Conservation (phyloP, 2,329 filamentous ascomycete genomes). For the Neonectria punicea region DNA sequence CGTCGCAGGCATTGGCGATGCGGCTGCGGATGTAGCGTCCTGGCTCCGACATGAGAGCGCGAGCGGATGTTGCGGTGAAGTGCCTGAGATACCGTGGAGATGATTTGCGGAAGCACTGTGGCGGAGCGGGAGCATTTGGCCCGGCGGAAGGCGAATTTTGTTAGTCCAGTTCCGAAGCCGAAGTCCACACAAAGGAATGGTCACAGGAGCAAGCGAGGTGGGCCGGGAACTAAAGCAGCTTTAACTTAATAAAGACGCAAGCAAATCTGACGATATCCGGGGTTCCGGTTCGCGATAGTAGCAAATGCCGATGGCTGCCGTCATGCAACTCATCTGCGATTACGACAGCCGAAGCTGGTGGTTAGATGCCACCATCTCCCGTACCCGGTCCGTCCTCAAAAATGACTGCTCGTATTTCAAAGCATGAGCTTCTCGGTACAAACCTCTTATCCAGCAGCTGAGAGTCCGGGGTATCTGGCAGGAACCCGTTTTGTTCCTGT, state of each 20-base stretch:
- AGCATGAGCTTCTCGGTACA: neutral
- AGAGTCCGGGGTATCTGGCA: neutral
- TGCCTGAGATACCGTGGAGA: conserved; percentile 10
- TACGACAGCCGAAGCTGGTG: neutral
- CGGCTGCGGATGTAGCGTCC: conserved; percentile 53
- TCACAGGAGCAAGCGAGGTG: neutral
- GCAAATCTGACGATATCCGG: neutral
- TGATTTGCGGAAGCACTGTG: conserved; percentile 32
- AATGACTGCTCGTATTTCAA: neutral
- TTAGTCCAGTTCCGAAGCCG: neutral
- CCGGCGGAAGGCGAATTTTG: neutral
- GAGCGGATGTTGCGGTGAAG: conserved; percentile 26
- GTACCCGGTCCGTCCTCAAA: neutral
- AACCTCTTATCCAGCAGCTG: neutral
- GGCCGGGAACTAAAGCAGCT: neutral
- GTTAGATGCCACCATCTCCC: neutral
- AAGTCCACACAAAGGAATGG: neutral
- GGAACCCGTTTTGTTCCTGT: neutral
- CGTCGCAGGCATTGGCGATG: conserved; percentile 64
- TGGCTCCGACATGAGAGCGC: conserved; percentile 32
- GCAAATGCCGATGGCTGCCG: conserved; percentile 1
- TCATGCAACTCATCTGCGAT: neutral
- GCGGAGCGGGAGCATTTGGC: neutral
- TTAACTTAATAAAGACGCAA: neutral
- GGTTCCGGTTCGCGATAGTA: neutral